Base-by-base conservation (phyloP, 2,329 filamentous ascomycete species). In the Berkeleyomyces basicola region DNA sequence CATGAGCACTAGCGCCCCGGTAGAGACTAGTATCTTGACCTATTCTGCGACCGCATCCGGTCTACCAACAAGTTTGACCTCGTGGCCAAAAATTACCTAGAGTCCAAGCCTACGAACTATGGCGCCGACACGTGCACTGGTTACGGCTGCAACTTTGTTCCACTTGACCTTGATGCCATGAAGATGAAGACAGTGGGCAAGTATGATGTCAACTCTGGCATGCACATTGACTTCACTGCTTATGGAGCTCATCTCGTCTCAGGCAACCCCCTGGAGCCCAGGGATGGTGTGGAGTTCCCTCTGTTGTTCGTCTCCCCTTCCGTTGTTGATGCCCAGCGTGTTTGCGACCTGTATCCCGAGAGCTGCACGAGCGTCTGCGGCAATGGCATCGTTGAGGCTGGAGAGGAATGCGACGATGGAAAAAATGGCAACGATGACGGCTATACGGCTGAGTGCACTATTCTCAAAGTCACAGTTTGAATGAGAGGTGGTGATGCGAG, bases 141-240 rank as follows among this genome's bases (percentile, higher is more conserved):
- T 31, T 65, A 64, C 43, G 62, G 64, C 7, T 65, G 64, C 58
- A 39, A 61, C 60, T 65, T 55, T n/a, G 40, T 36, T 33, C 39
- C 47, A 7, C 31, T 39, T 33, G 47, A 64, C 23, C 42, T 43
- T 51, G 16, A 7, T 7, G 23, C 31, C 6, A 9, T 53, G 3
- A 7, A 7, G 37, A 23, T 60, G 14, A 62, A 57, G 36, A 31
- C 6, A 31, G 37, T 31, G 7, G 55, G 53, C 33, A 16, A 59
- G 0, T 65, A 65, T 37, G 64, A 65, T 36, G 10, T 36, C 5
- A 58, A 47, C 7, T 65, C 62, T 9, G 37, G 62, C 7, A 65
- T 65, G 64, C 64, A 65, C 16, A 64, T 64, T 39, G 44, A 51
- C 6, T 31, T 43, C n/a, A 7, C 31, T 7, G 46, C 63, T 2